Evolutionary conservation across 2,329 filamentous ascomycete species (phyloP).

Genomic region (Phialophora verrucosa): DNA sequence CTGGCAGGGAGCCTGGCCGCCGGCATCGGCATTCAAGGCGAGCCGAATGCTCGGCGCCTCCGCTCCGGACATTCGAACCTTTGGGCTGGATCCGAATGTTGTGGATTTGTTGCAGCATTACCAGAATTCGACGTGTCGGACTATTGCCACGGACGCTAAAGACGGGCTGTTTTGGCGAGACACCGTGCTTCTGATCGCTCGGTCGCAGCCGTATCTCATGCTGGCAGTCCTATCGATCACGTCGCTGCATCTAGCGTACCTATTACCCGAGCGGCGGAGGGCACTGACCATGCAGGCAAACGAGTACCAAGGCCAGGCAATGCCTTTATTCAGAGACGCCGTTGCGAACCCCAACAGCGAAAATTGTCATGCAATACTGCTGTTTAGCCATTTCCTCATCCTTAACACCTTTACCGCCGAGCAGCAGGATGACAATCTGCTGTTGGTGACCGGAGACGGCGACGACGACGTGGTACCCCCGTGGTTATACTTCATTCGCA

Average conservation of each 20-base stretch:
- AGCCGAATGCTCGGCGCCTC: not conserved
- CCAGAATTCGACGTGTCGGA: slow-evolving; percentile 8
- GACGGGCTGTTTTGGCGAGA: slow-evolving; percentile 17
- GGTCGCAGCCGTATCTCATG: slow-evolving; percentile 16
- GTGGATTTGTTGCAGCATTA: slow-evolving; percentile 12
- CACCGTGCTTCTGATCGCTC: slow-evolving; percentile 14
- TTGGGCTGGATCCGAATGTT: not conserved
- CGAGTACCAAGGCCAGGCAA: slow-evolving; percentile 39
- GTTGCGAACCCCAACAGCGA: slow-evolving; percentile 21
- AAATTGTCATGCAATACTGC: slow-evolving; percentile 25
- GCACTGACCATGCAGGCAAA: slow-evolving; percentile 34
- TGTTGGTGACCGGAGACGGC: slow-evolving; percentile 31
- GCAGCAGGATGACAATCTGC: slow-evolving; percentile 34
- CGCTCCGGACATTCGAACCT: not conserved
- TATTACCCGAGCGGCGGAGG: slow-evolving; percentile 35
- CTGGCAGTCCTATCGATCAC: slow-evolving; percentile 15
- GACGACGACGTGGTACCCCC: slow-evolving; percentile 18
- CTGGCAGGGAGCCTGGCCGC: not conserved
- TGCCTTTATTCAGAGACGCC: slow-evolving; percentile 40
- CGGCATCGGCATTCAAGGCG: not conserved
- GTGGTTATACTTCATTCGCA: slow-evolving; percentile 40
- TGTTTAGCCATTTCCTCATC: slow-evolving; percentile 31
- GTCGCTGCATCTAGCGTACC: slow-evolving; percentile 19
- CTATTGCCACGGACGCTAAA: not conserved
- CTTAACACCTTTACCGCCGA: slow-evolving; percentile 36